phyloP scores from a whole-genome alignment of 2,329 filamentous ascomycete genomes.

The Dactylellina cionopaga region DNA sequence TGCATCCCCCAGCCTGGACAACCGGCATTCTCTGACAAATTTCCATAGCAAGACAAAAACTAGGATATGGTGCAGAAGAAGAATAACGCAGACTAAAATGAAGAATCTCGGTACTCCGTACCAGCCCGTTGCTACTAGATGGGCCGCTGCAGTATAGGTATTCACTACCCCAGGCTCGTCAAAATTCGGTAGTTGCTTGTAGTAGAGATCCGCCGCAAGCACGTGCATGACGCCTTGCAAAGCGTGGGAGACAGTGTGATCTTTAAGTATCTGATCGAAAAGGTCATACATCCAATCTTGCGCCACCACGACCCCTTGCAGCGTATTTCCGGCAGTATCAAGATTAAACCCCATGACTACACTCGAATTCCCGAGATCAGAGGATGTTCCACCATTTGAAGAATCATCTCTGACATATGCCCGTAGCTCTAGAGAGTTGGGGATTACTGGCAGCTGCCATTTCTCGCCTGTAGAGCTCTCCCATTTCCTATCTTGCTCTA shows the following conservation, averaged over 20 bases:
- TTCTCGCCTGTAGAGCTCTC: neutral
- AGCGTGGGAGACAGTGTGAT: neutral
- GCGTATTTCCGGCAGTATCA: too few relatives aligned
- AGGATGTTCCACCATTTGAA: neutral
- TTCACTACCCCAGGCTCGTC: neutral
- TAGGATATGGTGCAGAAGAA: neutral
- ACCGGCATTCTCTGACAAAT: neutral
- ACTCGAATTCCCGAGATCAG: too few relatives aligned
- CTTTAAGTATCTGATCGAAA: too few relatives aligned
- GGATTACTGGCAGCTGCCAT: neutral
- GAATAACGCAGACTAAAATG: neutral
- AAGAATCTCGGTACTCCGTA: neutral
- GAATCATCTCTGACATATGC: neutral
- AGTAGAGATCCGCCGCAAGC: neutral
- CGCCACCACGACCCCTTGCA: too few relatives aligned
- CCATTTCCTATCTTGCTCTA: neutral
- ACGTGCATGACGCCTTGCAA: neutral
- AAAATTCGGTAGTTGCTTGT: neutral
- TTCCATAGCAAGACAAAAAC: conserved; percentile 8
- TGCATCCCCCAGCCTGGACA: neutral
- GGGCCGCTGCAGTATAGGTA: neutral
- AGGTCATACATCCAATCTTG: too few relatives aligned
- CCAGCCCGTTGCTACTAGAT: neutral
- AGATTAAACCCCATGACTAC: too few relatives aligned
- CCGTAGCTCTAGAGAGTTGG: neutral